phyloP scores from a whole-genome alignment of 768 basidiomycete species.

The Glaciozyma martinii region DNA sequence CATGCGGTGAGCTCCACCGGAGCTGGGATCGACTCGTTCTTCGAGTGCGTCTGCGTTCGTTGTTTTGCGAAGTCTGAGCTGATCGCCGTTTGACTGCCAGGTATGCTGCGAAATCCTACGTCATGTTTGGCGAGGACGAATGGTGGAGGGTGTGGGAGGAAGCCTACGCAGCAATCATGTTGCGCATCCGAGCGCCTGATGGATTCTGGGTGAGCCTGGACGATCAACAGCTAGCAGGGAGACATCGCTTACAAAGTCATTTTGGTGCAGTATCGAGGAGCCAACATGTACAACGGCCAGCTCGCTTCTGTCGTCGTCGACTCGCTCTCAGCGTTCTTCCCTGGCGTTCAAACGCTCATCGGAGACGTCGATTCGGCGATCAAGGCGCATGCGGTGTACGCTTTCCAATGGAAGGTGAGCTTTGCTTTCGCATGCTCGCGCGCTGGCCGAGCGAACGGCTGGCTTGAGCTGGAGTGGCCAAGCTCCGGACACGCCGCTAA shows the following conservation, averaged over 20 bases:
- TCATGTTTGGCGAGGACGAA: conserved; percentile 60
- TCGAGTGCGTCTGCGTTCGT: conserved; percentile 48
- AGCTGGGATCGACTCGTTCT: conserved; percentile 92
- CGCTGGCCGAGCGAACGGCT: no score
- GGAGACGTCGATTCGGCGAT: conserved; percentile 35
- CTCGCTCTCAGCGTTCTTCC: conserved; percentile 92
- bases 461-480: no score
- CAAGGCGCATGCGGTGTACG: conserved; percentile 45
- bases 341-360: conserved; percentile 64
- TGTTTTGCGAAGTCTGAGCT: not conserved
- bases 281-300: conserved; percentile 72
- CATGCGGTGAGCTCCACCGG: conserved; percentile 60
- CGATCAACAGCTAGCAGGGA: not conserved
- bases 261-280: conserved; percentile 60
- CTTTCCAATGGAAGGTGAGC: conserved; percentile 44
- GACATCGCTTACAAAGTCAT: not conserved
- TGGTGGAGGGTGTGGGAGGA: conserved; percentile 80
- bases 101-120: conserved; percentile 86
- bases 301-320: conserved; percentile 72
- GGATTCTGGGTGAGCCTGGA: conserved; percentile 68
- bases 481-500: conserved; percentile 57
- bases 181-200: conserved; percentile 67
- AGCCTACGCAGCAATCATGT: conserved; percentile 73
- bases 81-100: not conserved
- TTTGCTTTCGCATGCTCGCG: no score